Base-by-base conservation (phyloP, 768 basidiomycete genomes). In the Lentinula detonsa region DNA sequence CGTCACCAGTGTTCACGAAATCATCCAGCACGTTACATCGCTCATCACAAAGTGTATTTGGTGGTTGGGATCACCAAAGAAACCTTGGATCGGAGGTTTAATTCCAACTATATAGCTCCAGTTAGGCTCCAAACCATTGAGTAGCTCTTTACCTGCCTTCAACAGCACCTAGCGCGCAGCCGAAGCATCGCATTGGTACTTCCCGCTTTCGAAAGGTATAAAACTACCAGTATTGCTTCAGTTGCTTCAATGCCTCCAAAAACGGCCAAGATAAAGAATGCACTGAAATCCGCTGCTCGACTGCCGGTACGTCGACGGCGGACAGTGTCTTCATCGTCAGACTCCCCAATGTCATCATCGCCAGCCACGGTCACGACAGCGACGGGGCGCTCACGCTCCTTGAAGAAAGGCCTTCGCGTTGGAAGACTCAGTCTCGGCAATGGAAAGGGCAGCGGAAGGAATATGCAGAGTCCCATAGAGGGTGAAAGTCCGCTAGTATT, bases 401-500 rank as follows among this genome's bases (percentile, higher is more conserved):
- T 31, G 40, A 50, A 34, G 11, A 52, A 52, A 33, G 48, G 59
- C 16, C 15, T 51, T 2, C 48, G 59, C 18, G 50, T 60, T 11
- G 48, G 31, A 9, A n/a, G 50, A 40, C 49, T 59, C 15, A 59
- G 51, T 53, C 51, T 50, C 10, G 59, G 59, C 2, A 45, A 49
- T 33, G 43, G 59, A 21, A 33, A 40, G 33, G 57, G 57, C 11
- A 45, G 37, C 33, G 59, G 59, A 60, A 37, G 61, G 61, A 60
- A 62, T 58, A 48, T 61, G 2, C 71, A 78, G 50, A 60, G 68
- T 4, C 85, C 88, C 0, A 64, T 72, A 3, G 78, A 80, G 0
- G 88, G 87, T 16, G 91, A 93, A 69, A 72, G 72, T 0, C 89
- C 91, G 1, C 67, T 89, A 60, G 87, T 87, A 37, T 65, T 86